A percentile compares a stretch with the other conserved stretches of the same genome.
Evolutionary conservation across 805 yeast genomes (phyloP).

Genomic region (Saturnispora zaruensis): DNA sequence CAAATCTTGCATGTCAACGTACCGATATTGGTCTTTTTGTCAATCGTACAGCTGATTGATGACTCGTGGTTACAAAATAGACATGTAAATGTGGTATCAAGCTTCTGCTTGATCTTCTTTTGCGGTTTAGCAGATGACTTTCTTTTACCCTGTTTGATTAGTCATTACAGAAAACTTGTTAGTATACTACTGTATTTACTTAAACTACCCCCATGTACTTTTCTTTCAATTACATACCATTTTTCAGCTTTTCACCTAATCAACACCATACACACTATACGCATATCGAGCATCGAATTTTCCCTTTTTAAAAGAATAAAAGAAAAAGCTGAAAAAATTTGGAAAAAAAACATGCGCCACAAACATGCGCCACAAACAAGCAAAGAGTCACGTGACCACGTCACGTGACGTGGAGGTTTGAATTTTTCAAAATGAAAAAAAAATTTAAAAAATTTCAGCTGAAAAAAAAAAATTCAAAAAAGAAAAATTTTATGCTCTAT

Average conservation of each 20-base stretch:
- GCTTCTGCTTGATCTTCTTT: constrained; percentile 65
- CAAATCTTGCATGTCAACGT: constrained; percentile 83
- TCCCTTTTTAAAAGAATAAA: not conserved
- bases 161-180: not conserved
- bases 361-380: not conserved
- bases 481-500: constrained; percentile 1
- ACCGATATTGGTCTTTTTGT: constrained; percentile 80
- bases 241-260: not conserved
- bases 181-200: not conserved
- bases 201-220: not conserved
- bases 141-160: constrained; percentile 37
- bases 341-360: not conserved
- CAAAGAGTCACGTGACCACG: not conserved
- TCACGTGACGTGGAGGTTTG: no score
- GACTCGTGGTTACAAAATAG: constrained; percentile 93
- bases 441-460: not conserved
- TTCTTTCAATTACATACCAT: constrained; percentile 4
- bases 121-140: constrained; percentile 78
- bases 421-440: no score
- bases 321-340: not conserved
- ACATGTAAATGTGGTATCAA: constrained; percentile 82
- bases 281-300: not conserved
- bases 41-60: constrained; percentile 80
- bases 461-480: constrained; percentile 2
- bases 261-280: not conserved